Evolutionary conservation across 2,329 filamentous ascomycete genomes (phyloP).

Genomic region (Hypomyces perniciosus): DNA sequence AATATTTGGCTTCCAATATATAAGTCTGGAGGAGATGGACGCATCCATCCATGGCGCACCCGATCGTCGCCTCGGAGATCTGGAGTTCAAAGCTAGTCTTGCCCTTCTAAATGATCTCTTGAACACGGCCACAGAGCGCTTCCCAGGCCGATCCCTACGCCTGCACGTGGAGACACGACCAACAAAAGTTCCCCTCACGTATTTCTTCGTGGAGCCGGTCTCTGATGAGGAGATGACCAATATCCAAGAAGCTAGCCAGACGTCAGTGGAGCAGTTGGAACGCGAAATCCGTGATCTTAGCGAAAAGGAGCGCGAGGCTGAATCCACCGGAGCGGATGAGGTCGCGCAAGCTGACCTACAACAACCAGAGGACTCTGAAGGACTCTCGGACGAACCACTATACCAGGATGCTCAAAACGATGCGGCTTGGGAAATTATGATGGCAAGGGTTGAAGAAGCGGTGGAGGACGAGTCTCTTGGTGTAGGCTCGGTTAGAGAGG

Average conservation of each 20-base stretch:
- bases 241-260: conserved; percentile 65
- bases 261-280: conserved; percentile 64
- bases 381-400: conserved; percentile 15
- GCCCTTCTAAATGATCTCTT: conserved; percentile 73
- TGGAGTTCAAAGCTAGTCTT: conserved; percentile 80
- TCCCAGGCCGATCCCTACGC: conserved; percentile 69
- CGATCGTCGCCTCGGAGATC: conserved; percentile 63
- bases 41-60: conserved; percentile 73
- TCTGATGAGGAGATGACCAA: conserved; percentile 61
- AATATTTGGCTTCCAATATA: conserved; percentile 97
- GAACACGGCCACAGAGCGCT: conserved; percentile 66
- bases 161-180: conserved; percentile 74
- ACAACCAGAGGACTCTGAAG: conserved; percentile 19
- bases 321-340: conserved; percentile 15
- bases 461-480: conserved; percentile 53
- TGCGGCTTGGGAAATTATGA: conserved; percentile 49
- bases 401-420: conserved; percentile 25
- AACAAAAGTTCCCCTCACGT: conserved; percentile 61
- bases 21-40: conserved; percentile 84
- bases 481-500: conserved; percentile 45
- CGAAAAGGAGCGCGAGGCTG: conserved; percentile 24
- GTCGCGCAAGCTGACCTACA: conserved; percentile 16
- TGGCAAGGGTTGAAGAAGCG: conserved; percentile 48
- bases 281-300: conserved; percentile 50
- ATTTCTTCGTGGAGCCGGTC: conserved; percentile 85